Conservation (phyloP, 495 filamentous ascomycete genomes). For the Penicillium bialowiezense region DNA sequence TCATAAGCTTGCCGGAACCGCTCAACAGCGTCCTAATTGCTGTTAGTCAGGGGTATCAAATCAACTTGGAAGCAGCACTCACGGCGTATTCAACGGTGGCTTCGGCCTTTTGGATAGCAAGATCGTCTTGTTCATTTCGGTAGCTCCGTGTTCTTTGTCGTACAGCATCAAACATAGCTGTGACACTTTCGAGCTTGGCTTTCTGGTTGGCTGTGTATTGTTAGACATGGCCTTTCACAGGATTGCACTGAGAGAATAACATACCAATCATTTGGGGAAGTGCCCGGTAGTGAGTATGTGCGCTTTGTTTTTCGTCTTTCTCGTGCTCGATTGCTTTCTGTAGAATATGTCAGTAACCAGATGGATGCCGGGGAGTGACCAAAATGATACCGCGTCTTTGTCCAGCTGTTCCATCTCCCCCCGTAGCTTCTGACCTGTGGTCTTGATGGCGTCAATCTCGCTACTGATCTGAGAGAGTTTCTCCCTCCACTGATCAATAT, state of each 20-base stretch:
- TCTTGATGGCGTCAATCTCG: slow-evolving; percentile 27
- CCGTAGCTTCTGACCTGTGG: slow-evolving; percentile 41
- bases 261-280: slow-evolving; percentile 70
- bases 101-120: slow-evolving; percentile 60
- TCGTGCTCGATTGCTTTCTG: slow-evolving; percentile 49
- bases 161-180: slow-evolving; percentile 41
- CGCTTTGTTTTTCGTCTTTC: slow-evolving; percentile 57
- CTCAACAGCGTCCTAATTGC: slow-evolving; percentile 53
- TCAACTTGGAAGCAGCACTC: slow-evolving; percentile 18
- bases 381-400: slow-evolving; percentile 38
- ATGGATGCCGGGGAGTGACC: not conserved
- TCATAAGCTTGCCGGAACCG: slow-evolving; percentile 57
- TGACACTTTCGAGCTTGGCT: slow-evolving; percentile 40
- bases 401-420: slow-evolving; percentile 13
- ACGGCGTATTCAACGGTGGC: slow-evolving; percentile 64
- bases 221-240: slow-evolving; percentile 11
- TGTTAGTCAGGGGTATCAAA: slow-evolving; percentile 8
- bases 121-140: slow-evolving; percentile 50
- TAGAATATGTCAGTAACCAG: slow-evolving; percentile 15
- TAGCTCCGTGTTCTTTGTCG: slow-evolving; percentile 40
- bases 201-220: slow-evolving; percentile 49
- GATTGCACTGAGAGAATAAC: slow-evolving; percentile 8
- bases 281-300: slow-evolving; percentile 56
- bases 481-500: slow-evolving; percentile 41
- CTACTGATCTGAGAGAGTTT: slow-evolving; percentile 38